These are phyloP conservation scores for Pittosporum tobira DNA, from an alignment of 129 eudicot species.

Conservation along the genomic window DNA sequence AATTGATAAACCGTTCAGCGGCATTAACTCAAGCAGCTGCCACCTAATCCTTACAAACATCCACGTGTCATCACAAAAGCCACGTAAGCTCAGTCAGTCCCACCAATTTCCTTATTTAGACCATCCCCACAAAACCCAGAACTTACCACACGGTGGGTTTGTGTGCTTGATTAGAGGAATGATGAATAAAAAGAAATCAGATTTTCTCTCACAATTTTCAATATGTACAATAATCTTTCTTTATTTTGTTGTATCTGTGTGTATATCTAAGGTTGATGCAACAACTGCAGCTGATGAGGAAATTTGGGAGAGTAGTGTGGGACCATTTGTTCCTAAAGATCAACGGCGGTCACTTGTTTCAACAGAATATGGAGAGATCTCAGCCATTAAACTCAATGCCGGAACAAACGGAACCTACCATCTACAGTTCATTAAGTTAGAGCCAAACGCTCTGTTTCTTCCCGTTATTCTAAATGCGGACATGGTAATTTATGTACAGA, in stretches of 20 bases:
- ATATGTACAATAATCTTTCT: neutral
- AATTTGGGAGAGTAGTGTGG: conserved; percentile 7
- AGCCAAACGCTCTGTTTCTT: conserved; percentile 58
- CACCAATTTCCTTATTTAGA: neutral
- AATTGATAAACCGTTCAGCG: neutral
- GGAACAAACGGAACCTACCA: conserved; percentile 32
- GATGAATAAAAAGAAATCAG: neutral
- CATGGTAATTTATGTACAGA: conserved; percentile 75
- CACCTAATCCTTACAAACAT: neutral
- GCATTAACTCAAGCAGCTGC: neutral
- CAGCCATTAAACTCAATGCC: conserved; percentile 42
- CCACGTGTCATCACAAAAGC: neutral
- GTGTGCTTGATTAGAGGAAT: neutral
- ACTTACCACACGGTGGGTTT: neutral
- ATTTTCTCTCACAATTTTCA: neutral
- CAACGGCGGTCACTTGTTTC: conserved; percentile 37
- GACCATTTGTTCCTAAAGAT: conserved; percentile 38
- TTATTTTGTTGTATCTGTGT: neutral
- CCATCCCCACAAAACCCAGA: neutral
- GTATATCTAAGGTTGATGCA: neutral
- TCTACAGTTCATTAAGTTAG: conserved; percentile 65
- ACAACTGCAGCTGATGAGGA: conserved; percentile 6
- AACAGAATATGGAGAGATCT: conserved; percentile 51
- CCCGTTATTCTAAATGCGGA: conserved; percentile 68
- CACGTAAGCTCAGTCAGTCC: neutral